These are phyloP conservation scores for Penicillium palitans DNA, from an alignment of 2,329 filamentous ascomycete species.

Conservation along the genomic window DNA sequence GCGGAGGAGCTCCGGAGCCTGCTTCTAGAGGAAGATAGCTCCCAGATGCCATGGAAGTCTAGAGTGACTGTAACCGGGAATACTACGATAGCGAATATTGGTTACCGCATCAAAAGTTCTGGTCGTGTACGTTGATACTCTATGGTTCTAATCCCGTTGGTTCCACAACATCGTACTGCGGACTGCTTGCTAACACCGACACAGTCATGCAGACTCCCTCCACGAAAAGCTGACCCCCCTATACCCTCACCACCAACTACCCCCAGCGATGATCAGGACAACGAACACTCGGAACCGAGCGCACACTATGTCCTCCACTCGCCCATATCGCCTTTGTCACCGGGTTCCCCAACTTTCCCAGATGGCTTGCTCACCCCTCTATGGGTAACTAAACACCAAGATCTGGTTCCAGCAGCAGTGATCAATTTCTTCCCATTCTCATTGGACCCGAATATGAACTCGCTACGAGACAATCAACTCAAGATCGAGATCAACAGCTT, in stretches of 20 bases:
- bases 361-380: slow-evolving; percentile 79
- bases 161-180: neutral
- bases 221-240: slow-evolving; percentile 62
- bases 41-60: slow-evolving; percentile 65
- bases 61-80: slow-evolving; percentile 51
- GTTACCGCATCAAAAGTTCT: slow-evolving; percentile 70
- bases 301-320: slow-evolving; percentile 71
- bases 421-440: slow-evolving; percentile 78
- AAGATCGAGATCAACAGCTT: slow-evolving; percentile 82
- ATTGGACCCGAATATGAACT: slow-evolving; percentile 70
- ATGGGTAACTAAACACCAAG: slow-evolving; percentile 89
- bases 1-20: slow-evolving; percentile 65
- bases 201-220: slow-evolving; percentile 57
- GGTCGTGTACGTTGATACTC: slow-evolving; percentile 69
- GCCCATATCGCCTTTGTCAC: slow-evolving; percentile 84
- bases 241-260: slow-evolving; percentile 52
- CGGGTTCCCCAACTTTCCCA: slow-evolving; percentile 78
- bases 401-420: slow-evolving; percentile 75
- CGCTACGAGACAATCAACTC: slow-evolving; percentile 79
- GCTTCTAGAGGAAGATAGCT: slow-evolving; percentile 66
- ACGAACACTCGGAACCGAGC: slow-evolving; percentile 37
- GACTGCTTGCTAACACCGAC: slow-evolving; percentile 20
- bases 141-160: neutral
- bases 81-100: slow-evolving; percentile 45
- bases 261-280: slow-evolving; percentile 51